Evolutionary conservation across 306 rosid genomes (phyloP).

Genomic region (Castanea mollissima): DNA sequence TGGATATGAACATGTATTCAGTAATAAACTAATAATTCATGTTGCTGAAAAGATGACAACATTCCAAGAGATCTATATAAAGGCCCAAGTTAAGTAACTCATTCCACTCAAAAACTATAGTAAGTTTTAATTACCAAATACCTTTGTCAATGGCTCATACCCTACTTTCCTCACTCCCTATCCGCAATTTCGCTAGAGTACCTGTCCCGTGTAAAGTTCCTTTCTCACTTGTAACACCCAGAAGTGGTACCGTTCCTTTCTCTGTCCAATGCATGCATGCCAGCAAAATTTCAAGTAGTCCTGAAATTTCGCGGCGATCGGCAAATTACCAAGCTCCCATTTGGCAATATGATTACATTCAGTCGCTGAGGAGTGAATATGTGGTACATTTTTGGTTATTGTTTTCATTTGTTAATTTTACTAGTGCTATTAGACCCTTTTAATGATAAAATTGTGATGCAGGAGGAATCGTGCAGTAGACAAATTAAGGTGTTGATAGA

Average conservation of each 20-base stretch:
- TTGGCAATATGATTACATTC: conserved; percentile 18
- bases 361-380: conserved; percentile 8
- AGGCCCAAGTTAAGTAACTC: background rate
- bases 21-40: too few relatives aligned
- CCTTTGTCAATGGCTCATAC: background rate
- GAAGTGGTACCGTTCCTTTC: background rate
- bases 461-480: conserved; percentile 10
- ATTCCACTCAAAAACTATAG: background rate
- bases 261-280: background rate
- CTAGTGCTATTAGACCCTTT: background rate
- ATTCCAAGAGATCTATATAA: too few relatives aligned
- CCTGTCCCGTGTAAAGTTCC: background rate
- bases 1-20: too few relatives aligned
- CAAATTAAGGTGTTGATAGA: background rate
- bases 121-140: background rate
- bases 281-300: background rate
- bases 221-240: background rate
- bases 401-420: background rate
- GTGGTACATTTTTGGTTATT: background rate
- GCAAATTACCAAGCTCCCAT: conserved; percentile 23
- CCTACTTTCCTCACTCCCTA: background rate
- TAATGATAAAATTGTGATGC: background rate
- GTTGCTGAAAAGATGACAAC: too few relatives aligned
- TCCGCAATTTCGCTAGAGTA: background rate
- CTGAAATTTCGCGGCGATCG: conserved; percentile 4